Evolutionary conservation across 768 basidiomycete species (phyloP).

Genomic region (Naganishia friedmannii): DNA sequence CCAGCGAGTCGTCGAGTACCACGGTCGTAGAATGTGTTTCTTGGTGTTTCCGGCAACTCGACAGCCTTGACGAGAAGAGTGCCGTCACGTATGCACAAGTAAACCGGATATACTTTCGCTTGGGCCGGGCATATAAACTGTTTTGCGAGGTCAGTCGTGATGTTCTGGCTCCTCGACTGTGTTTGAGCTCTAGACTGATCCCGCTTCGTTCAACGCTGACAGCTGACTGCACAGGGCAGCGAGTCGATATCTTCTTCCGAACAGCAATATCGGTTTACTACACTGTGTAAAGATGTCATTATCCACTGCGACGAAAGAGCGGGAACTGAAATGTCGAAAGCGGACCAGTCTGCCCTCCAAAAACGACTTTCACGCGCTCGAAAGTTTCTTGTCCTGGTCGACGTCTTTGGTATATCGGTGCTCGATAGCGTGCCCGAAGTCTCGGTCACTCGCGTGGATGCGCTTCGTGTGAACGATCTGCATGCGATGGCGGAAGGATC

Average conservation of each 20-base stretch:
- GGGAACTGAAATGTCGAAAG: neutral
- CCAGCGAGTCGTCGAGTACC: too few species aligned
- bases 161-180: neutral
- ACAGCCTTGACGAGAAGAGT: too few species aligned
- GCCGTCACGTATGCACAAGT: too few species aligned
- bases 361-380: constrained; percentile 14
- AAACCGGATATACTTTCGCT: too few species aligned
- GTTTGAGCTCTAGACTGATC: neutral
- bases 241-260: neutral
- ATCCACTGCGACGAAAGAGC: neutral
- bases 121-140: too few species aligned
- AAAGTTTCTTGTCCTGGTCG: constrained; percentile 14
- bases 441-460: constrained; percentile 16
- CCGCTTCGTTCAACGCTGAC: too few species aligned
- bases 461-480: neutral
- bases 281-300: neutral
- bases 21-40: too few species aligned
- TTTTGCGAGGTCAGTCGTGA: too few species aligned
- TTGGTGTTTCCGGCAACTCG: too few species aligned
- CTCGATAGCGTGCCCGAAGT: constrained; percentile 15
- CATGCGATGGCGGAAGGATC: neutral
- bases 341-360: neutral
- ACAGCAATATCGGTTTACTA: constrained; percentile 9
- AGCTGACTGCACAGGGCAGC: neutral
- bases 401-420: constrained; percentile 9